A percentile compares a stretch with the other conserved stretches of the same genome.
Conservation (phyloP, 148 eudicot species). For the Pouteria glomerata region DNA sequence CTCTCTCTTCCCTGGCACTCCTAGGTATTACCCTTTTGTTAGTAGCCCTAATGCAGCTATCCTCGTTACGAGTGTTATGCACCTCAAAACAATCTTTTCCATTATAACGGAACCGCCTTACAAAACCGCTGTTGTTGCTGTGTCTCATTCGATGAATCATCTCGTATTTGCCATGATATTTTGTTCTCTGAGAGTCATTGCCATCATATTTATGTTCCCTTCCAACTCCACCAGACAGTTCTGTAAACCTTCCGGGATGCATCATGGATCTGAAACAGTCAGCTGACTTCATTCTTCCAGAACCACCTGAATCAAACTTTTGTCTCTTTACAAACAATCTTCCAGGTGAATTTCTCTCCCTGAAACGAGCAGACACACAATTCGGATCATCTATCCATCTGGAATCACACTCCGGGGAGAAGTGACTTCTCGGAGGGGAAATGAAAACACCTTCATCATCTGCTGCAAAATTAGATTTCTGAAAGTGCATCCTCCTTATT, state of each 20-base stretch:
- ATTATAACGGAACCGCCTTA: conserved; percentile 40
- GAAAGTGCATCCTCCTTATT: conserved; percentile 35
- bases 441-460: conserved; percentile 15
- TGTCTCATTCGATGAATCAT: conserved; percentile 35
- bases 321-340: conserved; percentile 34
- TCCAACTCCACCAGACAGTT: conserved; percentile 17
- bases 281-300: conserved; percentile 22
- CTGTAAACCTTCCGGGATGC: conserved; percentile 9
- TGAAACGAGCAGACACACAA: conserved; percentile 19
- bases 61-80: conserved; percentile 16
- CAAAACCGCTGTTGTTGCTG: conserved; percentile 27
- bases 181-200: conserved; percentile 30
- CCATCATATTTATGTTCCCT: conserved; percentile 32
- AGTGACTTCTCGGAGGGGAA: conserved; percentile 26
- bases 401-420: conserved; percentile 17
- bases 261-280: conserved; percentile 7
- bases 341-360: conserved; percentile 45
- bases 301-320: conserved; percentile 32
- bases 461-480: conserved; percentile 24
- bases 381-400: conserved; percentile 28
- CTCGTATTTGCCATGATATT: conserved; percentile 35
- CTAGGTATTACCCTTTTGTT: conserved; percentile 31
- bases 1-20: conserved; percentile 32
- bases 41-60: conserved; percentile 19
- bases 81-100: conserved; percentile 23